Base-by-base conservation (phyloP, 371 early-diverging fungal species). In the Umbelopsis sp. region DNA sequence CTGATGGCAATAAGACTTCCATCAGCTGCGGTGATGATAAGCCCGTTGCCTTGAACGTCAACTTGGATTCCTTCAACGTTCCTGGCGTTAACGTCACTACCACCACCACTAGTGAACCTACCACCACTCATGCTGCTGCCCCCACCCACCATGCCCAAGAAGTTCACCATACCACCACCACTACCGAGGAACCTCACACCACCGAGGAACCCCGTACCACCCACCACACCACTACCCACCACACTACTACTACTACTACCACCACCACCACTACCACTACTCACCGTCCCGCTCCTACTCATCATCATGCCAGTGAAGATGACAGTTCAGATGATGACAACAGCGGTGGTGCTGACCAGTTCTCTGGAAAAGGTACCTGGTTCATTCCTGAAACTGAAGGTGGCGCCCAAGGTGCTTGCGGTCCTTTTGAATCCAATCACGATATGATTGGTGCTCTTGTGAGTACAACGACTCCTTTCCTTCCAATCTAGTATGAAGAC, bases 361-460 rank as follows among this genome's bases (percentile, higher is more conserved):
- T 65, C 67, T 51, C 63, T 63, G 77, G 77, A 37, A 69, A 38
- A 9, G 79, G 53, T 44, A 76, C 78, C 22, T 78, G 63, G 66
- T 79, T 79, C 46, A 65, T 66, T 63, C 76, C 79, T 22, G 74
- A 76, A 3, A 67, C 51, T 8, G 69, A 72, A 50, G 79, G 74
- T 50, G 76, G 74, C 20, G 69, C 71, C 11, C 24, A 41, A 44
- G 79, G 76, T 41, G 70, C 76, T 4, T 79, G 76, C 65, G 72
- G 74, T 32, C 66, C 69, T 12, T 25, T 46, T 22, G 79, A 76
- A 68, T 67, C 62, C 46, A 76, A 74, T 44, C 32, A 63, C 45
- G 73, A 70, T 12, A 46, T 38, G 11, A 70, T 76, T 71, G 76
- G 75, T 48, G 80, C 75, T 44, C 68, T 76, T 50, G 48, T 51